Conservation (phyloP, 805 yeast genomes). For the Candida stauntonica region DNA sequence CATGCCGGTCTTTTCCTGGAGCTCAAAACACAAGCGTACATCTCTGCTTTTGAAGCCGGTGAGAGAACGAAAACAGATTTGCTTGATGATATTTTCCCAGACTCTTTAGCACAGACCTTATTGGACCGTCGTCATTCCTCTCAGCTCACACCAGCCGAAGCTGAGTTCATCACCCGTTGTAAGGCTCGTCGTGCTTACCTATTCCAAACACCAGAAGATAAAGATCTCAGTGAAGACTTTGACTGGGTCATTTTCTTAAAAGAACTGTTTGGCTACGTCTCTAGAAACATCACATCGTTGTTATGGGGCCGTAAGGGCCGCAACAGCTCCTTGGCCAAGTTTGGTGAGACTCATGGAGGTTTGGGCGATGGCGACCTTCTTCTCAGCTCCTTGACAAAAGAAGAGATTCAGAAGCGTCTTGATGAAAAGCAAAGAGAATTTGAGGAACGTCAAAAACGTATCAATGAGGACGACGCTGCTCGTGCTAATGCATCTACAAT, state of each 20-base stretch:
- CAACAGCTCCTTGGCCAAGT: conserved; percentile 18
- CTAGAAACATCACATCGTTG: conserved; percentile 66
- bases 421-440: conserved; percentile 14
- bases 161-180: conserved; percentile 75
- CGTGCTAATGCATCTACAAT: conserved; percentile 7
- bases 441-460: conserved; percentile 14
- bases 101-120: conserved; percentile 42
- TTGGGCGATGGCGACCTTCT: neutral
- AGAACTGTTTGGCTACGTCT: conserved; percentile 72
- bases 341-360: conserved; percentile 3
- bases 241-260: conserved; percentile 83
- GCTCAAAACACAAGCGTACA: conserved; percentile 91
- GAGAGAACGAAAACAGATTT: conserved; percentile 60
- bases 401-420: conserved; percentile 20
- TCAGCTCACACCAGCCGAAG: conserved; percentile 66
- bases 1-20: conserved; percentile 81
- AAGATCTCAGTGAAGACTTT: conserved; percentile 62
- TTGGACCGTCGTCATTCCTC: conserved; percentile 33
- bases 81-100: conserved; percentile 73
- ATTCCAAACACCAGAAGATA: conserved; percentile 40
- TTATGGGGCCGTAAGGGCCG: conserved; percentile 61
- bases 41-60: conserved; percentile 72
- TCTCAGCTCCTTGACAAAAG: conserved; percentile 17
- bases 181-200: conserved; percentile 63
- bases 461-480: neutral